phyloP scores from a whole-genome alignment of 2,329 filamentous ascomycete species.

The Calonectria naviculata region DNA sequence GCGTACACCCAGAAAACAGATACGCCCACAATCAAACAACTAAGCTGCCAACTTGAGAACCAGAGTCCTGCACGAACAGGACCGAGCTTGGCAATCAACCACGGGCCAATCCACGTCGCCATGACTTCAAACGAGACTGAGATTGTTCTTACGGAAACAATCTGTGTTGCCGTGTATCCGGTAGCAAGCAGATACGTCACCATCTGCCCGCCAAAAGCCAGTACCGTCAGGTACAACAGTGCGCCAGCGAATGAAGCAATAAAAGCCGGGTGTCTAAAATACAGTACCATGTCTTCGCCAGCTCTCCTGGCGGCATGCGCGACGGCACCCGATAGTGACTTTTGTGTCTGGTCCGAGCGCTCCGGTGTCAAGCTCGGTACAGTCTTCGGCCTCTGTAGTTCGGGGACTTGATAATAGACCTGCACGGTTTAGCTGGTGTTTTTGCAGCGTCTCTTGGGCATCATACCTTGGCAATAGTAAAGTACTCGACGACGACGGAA shows the following conservation, averaged over 20 bases:
- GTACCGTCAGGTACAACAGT: conserved; percentile 71
- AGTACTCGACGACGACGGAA: conserved; percentile 64
- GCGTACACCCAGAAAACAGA: conserved; percentile 52
- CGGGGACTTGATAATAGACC: conserved; percentile 41
- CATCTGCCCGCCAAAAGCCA: conserved; percentile 72
- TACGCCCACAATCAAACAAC: conserved; percentile 60
- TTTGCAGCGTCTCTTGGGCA: no score
- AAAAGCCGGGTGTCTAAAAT: conserved; percentile 66
- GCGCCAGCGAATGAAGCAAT: conserved; percentile 69
- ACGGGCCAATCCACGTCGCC: conserved; percentile 70
- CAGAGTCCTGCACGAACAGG: conserved; percentile 75
- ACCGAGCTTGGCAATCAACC: conserved; percentile 65
- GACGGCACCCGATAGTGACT: not conserved
- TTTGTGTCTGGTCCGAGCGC: not conserved
- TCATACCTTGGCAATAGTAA: conserved; percentile 53
- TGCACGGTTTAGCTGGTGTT: conserved; percentile 11
- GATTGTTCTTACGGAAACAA: conserved; percentile 64
- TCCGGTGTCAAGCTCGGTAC: conserved; percentile 12
- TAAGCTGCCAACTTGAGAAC: conserved; percentile 76
- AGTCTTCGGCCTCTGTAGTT: conserved; percentile 39
- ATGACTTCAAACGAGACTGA: conserved; percentile 67
- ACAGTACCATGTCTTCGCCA: conserved; percentile 47
- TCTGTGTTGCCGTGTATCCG: conserved; percentile 61
- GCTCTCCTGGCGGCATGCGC: conserved; percentile 23
- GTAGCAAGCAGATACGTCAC: conserved; percentile 69